phyloP scores from a whole-genome alignment of 768 basidiomycete genomes.

The Leccinum longicurvipes region DNA sequence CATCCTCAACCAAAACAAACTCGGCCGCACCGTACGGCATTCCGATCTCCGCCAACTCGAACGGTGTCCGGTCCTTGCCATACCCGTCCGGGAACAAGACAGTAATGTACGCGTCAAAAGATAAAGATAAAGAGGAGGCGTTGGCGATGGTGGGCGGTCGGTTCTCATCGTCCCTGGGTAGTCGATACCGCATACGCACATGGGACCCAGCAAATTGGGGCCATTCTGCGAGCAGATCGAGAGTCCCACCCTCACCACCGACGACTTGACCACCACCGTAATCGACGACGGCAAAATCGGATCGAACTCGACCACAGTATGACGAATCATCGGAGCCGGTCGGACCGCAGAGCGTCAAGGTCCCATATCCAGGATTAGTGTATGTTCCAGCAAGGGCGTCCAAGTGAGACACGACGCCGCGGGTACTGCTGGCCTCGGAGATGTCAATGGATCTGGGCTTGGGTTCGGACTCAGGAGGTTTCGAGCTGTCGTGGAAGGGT shows the following conservation, averaged over 20 bases:
- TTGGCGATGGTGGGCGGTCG: too few relatives aligned
- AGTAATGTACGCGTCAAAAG: conserved; percentile 22
- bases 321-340: conserved; percentile 11
- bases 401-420: conserved; percentile 1
- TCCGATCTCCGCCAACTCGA: conserved; percentile 16
- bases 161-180: too few relatives aligned
- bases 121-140: neutral
- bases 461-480: neutral
- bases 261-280: too few relatives aligned
- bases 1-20: conserved; percentile 24
- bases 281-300: conserved; percentile 29
- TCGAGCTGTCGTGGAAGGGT: neutral
- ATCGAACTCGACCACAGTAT: conserved; percentile 23
- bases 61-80: conserved; percentile 35
- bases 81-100: conserved; percentile 37
- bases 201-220: conserved; percentile 37
- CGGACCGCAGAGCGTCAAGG: conserved; percentile 36
- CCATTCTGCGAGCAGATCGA: conserved; percentile 32
- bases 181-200: conserved; percentile 26
- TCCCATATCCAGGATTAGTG: conserved; percentile 35
- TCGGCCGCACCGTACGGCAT: conserved; percentile 5
- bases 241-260: too few relatives aligned
- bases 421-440: too few relatives aligned
- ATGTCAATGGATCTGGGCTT: neutral
- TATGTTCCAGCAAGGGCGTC: conserved; percentile 37